Evolutionary conservation across 1,139 yeast species (phyloP), one percentile per base, ranked within the genome.

Genomic region (Debaryomyces coudertii): DNA sequence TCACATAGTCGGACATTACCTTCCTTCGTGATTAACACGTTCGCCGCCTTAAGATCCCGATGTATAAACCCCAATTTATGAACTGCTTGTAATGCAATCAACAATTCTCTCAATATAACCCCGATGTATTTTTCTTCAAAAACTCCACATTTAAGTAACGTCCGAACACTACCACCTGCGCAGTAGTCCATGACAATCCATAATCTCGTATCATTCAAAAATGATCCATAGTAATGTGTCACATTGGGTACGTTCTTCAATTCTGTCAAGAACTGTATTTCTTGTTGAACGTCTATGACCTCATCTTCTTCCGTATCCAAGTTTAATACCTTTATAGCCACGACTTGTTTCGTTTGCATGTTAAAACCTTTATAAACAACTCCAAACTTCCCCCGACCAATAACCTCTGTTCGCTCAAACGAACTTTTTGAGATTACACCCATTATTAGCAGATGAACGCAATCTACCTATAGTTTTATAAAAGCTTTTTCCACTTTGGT

Each of bases 171-270:
- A 0, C 99, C 99, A 11, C 99, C 99, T 1, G 96, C 95, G 66
- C 99, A 93, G 61, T 88, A 82, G 62, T 95, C 99, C 98, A 95
- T 95, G 47, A 95, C 83, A 62, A 95, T 92, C 99, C 99, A 95
- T 30, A 95, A 72, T 60, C 89, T 86, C 7, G 97, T 87, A 41
- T 93, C 97, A 51, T 84, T 81, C 35, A 95, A 67, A 53, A 87
- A 87, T 0, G 96, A 86, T 1, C 97, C 98, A 62, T 87, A 88
- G 67, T 95, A 95, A 54, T 87, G 92, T 2, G 97, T 90, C 42
- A 95, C 90, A 56, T 95, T 95, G 23, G 96, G 97, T 2, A 87
- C 86, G 47, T 82, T 83, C 54, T 89, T 87, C 53, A 95, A 72
- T 55, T 89, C 90, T 1, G 96, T 76, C 45, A 95, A 74, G 62